A percentile compares a stretch with the other conserved stretches of the same genome.
Conservation (phyloP, 805 yeast genomes). For the Clavispora carvajalis region DNA sequence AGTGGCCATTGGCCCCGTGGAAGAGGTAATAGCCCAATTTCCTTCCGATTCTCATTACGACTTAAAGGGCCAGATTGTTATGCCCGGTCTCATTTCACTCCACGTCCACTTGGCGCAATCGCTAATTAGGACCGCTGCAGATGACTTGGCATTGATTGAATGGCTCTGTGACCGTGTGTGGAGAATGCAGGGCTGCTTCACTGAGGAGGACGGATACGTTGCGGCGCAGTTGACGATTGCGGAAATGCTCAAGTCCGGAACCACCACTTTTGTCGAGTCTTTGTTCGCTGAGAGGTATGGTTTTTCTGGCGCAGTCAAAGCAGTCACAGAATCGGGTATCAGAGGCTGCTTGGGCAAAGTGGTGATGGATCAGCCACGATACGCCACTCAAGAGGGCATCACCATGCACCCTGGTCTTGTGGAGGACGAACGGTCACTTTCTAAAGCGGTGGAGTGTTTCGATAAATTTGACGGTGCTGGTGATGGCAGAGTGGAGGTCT, state of each 20-base stretch:
- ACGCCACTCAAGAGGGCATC: slow-evolving; percentile 12
- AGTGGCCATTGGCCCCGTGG: slow-evolving; percentile 7
- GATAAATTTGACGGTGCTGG: slow-evolving; percentile 9
- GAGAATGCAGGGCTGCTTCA: slow-evolving; percentile 12
- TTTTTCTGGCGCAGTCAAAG: slow-evolving; percentile 11
- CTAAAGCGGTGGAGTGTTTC: slow-evolving; percentile 7
- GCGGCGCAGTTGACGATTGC: slow-evolving; percentile 14
- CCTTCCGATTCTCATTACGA: slow-evolving; percentile 4
- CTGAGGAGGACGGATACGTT: slow-evolving; percentile 12
- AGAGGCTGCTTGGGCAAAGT: slow-evolving; percentile 14
- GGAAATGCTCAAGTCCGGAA: slow-evolving; percentile 13
- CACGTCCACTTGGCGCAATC: slow-evolving; percentile 14
- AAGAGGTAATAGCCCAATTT: slow-evolving; percentile 1
- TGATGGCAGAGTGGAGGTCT: slow-evolving; percentile 12
- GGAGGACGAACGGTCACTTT: slow-evolving; percentile 10
- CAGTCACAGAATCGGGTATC: slow-evolving; percentile 13
- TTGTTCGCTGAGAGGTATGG: slow-evolving; percentile 13
- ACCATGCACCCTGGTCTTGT: slow-evolving; percentile 12
- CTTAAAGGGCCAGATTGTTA: slow-evolving; percentile 8
- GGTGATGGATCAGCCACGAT: slow-evolving; percentile 15
- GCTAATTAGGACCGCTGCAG: slow-evolving; percentile 11
- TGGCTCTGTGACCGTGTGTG: slow-evolving; percentile 12
- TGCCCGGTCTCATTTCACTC: slow-evolving; percentile 13
- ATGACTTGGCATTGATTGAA: slow-evolving; percentile 12
- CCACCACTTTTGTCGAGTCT: slow-evolving; percentile 13